Base-by-base conservation (phyloP, 257 asterid genomes). In the Linaria vulgaris region DNA sequence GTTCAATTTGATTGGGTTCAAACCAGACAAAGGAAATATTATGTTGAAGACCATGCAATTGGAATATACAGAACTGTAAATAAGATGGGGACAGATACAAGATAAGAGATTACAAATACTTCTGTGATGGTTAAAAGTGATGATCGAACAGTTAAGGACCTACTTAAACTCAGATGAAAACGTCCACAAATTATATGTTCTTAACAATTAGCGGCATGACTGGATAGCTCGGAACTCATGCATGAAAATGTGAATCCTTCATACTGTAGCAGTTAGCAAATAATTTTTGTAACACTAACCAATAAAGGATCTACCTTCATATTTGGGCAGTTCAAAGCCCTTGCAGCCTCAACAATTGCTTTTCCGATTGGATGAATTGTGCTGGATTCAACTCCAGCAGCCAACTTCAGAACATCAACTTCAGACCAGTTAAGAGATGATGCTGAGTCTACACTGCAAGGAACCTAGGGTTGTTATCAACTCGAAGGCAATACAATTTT, bases 361-460 rank as follows among this genome's bases (percentile, higher is more conserved):
- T 90, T 94, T 66, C 99, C 99, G 61, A 94, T 88, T 61, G 99
- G 99, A 78, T 94, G 99, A 72, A 83, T 90, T 39, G 99, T 90
- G 76, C 86, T 87, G 17, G 88, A 82, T 78, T 94, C 99, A 67
- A 94, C 96, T 71, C 95, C 97, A 72, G 99, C 96, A 17, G 97
- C 99, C 46, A 94, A 73, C 79, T 74, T 82, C 78, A 94, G 72
- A 68, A 94, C 70, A 47, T 94, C 99, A 72, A 66, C 84, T 75
- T 85, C 95, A 41, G 96, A 87, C 95, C 95, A 90, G 52, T 68
- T 72, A 69, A 38, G 62, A 37, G 66, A 73, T 69, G 68, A 70
- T 48, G 69, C 61, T 54, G 83, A 72, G 72, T 72, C 83, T 72
- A 49, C 60, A 74, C 97, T 89, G 97, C 80, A 82, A 46, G 53